These are phyloP conservation scores for Myrica gale DNA, from an alignment of 306 rosid species.

Conservation along the genomic window DNA sequence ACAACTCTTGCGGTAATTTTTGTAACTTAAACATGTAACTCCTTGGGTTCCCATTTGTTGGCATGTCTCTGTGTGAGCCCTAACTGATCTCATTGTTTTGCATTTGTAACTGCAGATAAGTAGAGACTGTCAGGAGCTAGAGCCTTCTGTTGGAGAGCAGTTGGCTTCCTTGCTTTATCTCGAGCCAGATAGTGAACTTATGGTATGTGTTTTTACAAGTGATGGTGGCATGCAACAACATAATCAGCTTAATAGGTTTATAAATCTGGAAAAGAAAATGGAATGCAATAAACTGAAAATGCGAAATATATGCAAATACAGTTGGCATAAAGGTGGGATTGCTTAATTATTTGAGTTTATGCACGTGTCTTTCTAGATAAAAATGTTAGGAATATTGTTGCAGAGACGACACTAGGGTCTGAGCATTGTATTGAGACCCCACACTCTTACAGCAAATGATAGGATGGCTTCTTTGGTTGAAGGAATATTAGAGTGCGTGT, in stretches of 20 bases:
- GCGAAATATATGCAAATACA: background rate
- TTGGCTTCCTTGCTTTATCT: constrained; percentile 92
- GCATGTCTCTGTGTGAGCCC: constrained; percentile 5
- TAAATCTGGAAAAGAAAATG: background rate
- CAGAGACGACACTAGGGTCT: background rate
- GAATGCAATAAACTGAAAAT: background rate
- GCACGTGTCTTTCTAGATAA: background rate
- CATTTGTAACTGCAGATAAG: constrained; percentile 72
- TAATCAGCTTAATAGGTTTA: constrained; percentile 7
- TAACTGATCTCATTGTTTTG: constrained; percentile 16
- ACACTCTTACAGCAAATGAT: background rate
- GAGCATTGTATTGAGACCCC: background rate
- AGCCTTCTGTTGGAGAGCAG: constrained; percentile 91
- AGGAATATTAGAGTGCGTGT: background rate
- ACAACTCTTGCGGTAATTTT: background rate
- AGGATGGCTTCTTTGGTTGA: background rate
- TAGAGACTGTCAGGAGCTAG: constrained; percentile 99
- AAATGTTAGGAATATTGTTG: background rate
- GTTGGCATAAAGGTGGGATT: background rate
- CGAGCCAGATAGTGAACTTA: constrained; percentile 98
- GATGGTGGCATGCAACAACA: constrained; percentile 15
- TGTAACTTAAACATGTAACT: background rate
- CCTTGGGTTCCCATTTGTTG: background rate
- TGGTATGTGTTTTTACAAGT: constrained; percentile 57
- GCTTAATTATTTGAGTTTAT: background rate